These are phyloP conservation scores for Elongisporangium senticosum DNA, from an alignment of 352 stramenopile species.

Conservation along the genomic window DNA sequence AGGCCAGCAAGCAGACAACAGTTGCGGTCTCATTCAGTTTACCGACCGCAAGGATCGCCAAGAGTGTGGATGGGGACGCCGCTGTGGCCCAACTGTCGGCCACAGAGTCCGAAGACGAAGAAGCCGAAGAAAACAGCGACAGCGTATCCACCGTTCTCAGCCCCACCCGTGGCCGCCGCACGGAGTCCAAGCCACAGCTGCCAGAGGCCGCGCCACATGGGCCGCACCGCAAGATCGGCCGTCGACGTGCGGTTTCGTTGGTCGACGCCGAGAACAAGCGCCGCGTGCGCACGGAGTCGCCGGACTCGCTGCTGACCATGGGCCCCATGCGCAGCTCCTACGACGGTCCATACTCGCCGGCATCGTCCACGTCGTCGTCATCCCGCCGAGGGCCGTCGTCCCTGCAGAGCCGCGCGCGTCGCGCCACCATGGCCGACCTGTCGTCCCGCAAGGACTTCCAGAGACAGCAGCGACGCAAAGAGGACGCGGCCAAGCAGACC, in stretches of 20 bases:
- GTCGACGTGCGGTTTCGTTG: neutral
- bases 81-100: slow-evolving; percentile 25
- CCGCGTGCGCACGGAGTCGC: neutral
- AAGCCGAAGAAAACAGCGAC: slow-evolving; percentile 10
- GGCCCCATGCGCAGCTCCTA: neutral
- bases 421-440: slow-evolving; percentile 20
- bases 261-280: neutral
- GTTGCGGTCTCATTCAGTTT: neutral
- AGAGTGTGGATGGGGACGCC: neutral
- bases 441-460: slow-evolving; percentile 13
- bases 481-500: slow-evolving; percentile 22
- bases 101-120: slow-evolving; percentile 53
- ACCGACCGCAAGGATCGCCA: neutral
- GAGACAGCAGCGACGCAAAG: slow-evolving; percentile 12
- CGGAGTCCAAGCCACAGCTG: neutral
- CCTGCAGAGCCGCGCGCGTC: slow-evolving; percentile 16
- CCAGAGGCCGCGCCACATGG: neutral
- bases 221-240: neutral
- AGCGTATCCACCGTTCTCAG: neutral
- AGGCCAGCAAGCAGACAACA: slow-evolving; percentile 2
- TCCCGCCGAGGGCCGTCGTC: slow-evolving; percentile 3
- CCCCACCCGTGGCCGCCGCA: neutral
- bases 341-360: slow-evolving; percentile 7
- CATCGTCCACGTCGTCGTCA: slow-evolving; percentile 11
- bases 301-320: neutral